Evolutionary conservation across 1,284 basidiomycete genomes (phyloP), one percentile per base, ranked within the genome.

Genomic region (Sanguinoderma infundibulare): DNA sequence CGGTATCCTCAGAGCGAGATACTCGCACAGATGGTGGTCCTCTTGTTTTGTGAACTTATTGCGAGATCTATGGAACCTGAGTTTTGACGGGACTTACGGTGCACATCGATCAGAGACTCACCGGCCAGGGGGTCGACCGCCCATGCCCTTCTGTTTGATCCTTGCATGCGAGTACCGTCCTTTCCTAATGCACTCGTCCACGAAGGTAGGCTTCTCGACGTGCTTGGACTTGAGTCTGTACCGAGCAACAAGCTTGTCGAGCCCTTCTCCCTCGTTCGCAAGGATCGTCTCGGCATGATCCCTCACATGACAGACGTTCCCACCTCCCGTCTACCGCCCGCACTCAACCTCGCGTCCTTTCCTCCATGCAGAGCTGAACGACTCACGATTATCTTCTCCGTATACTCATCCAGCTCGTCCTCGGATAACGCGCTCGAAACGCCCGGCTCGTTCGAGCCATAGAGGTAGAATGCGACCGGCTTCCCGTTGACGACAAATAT

Each of bases 1-100:
- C 2, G 91, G 90, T 28, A 91, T 87, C 68, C 86, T 86, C 15
- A 75, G 72, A 0, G 90, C 91, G 64, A 92, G 87, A 82, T 86
- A 93, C 28, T 79, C 75, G 63, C 85, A 87, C 10, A 92, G 74
- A 61, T 84, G 79, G 50, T 82, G 77, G 68, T 93, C 91, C 57
- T 92, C 90, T 61, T 85, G 82, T 59, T 81, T 78, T 0, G 86
- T 89, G 66, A 90, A 92, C 44, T 84, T 81, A 0, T 82, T 88
- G 40, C 91, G 83, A 2, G 7, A 4, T 7, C 61, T 63, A 38
- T 1, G 9, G n/a, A 26, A 58, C n/a, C 17, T 42, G 20, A 10
- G 22, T 20, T n/a, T n/a, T 46, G 51, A 8, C 20, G 32, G 35
- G 50, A 32, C 30, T 44, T 12, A 10, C 32, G 17, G 20, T 35